phyloP scores from a whole-genome alignment of 257 asterid species.

The Lavandula angustifolia region DNA sequence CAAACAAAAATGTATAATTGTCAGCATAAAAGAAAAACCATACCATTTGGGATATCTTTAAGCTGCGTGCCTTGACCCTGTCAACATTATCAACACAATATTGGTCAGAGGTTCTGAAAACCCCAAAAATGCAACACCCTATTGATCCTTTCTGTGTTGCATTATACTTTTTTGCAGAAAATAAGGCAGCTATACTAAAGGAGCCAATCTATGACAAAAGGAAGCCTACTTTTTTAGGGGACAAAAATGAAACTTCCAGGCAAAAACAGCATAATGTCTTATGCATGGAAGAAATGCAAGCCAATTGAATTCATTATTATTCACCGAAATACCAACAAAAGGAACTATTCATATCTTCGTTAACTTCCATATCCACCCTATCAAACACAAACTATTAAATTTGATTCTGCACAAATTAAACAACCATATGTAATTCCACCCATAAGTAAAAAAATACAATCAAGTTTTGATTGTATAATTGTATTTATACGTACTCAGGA shows the following conservation, averaged over 20 bases:
- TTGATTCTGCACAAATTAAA: background rate
- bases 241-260: background rate
- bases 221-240: background rate
- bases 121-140: slow-evolving; percentile 4
- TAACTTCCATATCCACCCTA: background rate
- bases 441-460: background rate
- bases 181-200: background rate
- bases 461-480: background rate
- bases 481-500: background rate
- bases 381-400: background rate
- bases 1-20: background rate
- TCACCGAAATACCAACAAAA: slow-evolving; percentile 13
- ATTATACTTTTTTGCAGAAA: background rate
- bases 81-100: slow-evolving; percentile 25
- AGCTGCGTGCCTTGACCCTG: slow-evolving; percentile 87
- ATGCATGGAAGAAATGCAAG: background rate
- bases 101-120: slow-evolving; percentile 18
- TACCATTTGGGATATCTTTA: slow-evolving; percentile 82
- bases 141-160: background rate
- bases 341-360: slow-evolving; percentile 2
- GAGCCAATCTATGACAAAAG: background rate
- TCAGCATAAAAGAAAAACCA: background rate
- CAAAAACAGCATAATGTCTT: background rate
- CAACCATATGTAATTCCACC: background rate
- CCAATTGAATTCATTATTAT: background rate